phyloP scores from a whole-genome alignment of 495 filamentous ascomycete genomes.

The Penicillium goetzii region DNA sequence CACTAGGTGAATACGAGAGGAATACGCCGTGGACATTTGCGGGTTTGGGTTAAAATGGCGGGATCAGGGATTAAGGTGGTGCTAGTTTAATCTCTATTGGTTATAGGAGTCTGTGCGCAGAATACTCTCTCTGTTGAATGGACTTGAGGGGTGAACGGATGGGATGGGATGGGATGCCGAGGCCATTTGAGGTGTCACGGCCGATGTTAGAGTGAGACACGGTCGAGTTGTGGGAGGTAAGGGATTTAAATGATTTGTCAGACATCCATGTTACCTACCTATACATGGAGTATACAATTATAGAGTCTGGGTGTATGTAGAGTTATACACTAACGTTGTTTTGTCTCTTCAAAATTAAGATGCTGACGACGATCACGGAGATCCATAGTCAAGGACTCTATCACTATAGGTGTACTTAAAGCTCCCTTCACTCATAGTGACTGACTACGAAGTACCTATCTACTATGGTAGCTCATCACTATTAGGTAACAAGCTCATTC shows the following conservation, averaged over 20 bases:
- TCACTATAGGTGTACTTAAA: background rate
- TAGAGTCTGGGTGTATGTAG: background rate
- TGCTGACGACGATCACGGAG: background rate
- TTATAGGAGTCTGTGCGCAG: background rate
- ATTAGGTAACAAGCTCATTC: background rate
- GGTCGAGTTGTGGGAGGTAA: background rate
- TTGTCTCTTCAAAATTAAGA: background rate
- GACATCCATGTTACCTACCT: no score
- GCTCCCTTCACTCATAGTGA: no score
- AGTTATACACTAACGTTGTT: background rate
- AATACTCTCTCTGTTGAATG: background rate
- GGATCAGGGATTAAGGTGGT: background rate
- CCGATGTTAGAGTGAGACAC: background rate
- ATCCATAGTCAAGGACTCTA: background rate
- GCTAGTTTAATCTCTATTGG: background rate
- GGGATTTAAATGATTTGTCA: constrained; percentile 1
- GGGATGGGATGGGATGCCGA: background rate
- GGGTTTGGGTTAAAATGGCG: background rate
- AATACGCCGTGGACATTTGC: background rate
- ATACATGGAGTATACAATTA: background rate
- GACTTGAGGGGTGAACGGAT: background rate
- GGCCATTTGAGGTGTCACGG: background rate
- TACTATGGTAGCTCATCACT: background rate
- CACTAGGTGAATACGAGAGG: constrained; percentile 1
- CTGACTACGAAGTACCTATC: background rate